A percentile compares a stretch with the other conserved stretches of the same genome.
These are phyloP conservation scores for Pseudogymnoascus sp. DNA, from an alignment of 2,329 filamentous ascomycete species.

Conservation along the genomic window DNA sequence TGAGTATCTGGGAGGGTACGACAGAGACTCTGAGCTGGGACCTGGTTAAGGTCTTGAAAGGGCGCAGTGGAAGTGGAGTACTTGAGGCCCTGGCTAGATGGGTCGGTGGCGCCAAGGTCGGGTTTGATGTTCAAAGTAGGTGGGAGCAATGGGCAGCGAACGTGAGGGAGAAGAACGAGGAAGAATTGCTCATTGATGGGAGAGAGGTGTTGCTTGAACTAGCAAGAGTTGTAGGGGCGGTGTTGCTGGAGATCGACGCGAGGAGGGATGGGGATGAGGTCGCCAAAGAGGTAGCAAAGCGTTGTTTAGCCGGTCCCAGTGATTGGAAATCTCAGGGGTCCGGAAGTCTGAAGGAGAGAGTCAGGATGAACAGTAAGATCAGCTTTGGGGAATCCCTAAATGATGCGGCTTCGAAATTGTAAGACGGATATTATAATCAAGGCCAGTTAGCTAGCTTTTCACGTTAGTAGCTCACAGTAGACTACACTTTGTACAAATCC, in stretches of 20 bases:
- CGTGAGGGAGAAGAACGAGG: conserved; percentile 18
- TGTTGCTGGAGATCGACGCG: conserved; percentile 28
- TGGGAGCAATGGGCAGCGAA: conserved; percentile 14
- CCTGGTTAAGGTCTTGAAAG: conserved; percentile 38
- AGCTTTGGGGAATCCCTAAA: not conserved
- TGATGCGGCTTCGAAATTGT: conserved; percentile 5
- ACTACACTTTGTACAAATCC: not conserved
- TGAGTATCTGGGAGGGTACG: conserved; percentile 65
- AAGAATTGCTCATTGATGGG: conserved; percentile 27
- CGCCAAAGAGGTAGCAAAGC: conserved; percentile 23
- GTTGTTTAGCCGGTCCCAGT: conserved; percentile 18
- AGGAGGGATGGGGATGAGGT: conserved; percentile 27
- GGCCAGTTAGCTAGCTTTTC: not conserved
- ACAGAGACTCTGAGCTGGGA: conserved; percentile 59
- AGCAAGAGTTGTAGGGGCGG: conserved; percentile 27
- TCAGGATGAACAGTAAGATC: not conserved
- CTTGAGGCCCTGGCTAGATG: conserved; percentile 37
- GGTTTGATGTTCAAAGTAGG: conserved; percentile 10
- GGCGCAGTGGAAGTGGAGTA: conserved; percentile 30
- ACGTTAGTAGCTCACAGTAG: not conserved
- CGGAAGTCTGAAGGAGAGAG: not conserved
- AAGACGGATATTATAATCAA: not conserved
- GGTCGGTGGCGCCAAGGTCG: conserved; percentile 22
- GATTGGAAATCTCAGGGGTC: not conserved
- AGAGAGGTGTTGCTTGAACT: conserved; percentile 27